Percentiles rank a stretch among this genome's conserved stretches.
Conservation (phyloP, 1,284 basidiomycete genomes). For the Sanghuangporus sanghuang region DNA sequence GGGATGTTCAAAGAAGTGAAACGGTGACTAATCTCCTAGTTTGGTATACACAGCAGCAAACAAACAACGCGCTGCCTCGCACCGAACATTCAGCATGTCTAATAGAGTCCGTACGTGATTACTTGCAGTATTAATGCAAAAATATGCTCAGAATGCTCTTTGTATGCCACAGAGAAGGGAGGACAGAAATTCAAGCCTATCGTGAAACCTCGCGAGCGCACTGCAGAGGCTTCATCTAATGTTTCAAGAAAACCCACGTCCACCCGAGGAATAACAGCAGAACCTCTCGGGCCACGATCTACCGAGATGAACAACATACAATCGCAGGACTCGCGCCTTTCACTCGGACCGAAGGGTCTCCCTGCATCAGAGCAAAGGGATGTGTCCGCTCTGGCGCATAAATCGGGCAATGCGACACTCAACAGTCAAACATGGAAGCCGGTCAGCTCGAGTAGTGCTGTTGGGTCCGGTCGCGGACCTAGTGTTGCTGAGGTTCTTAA, state of each 20-base stretch:
- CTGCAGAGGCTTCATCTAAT: conserved; percentile 11
- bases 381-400: background rate
- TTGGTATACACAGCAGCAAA: background rate
- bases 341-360: background rate
- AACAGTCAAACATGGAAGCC: background rate
- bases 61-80: background rate
- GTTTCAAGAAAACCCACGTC: conserved; percentile 4
- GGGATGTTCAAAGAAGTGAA: background rate
- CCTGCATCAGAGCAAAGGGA: background rate
- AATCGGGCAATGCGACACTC: background rate
- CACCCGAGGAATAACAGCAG: conserved; percentile 1
- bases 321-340: background rate
- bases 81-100: conserved; percentile 42
- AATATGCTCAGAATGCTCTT: conserved; percentile 9
- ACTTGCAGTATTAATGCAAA: background rate
- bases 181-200: conserved; percentile 59
- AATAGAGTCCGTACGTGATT: conserved; percentile 69
- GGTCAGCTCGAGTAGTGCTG: background rate
- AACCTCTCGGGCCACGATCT: background rate
- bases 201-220: conserved; percentile 45
- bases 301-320: background rate
- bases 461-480: background rate
- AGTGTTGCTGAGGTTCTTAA: background rate
- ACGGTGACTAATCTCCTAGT: background rate
- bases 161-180: conserved; percentile 54